phyloP scores from a whole-genome alignment of 345 rosid genomes.

The Eucalyptus leucophloia region DNA sequence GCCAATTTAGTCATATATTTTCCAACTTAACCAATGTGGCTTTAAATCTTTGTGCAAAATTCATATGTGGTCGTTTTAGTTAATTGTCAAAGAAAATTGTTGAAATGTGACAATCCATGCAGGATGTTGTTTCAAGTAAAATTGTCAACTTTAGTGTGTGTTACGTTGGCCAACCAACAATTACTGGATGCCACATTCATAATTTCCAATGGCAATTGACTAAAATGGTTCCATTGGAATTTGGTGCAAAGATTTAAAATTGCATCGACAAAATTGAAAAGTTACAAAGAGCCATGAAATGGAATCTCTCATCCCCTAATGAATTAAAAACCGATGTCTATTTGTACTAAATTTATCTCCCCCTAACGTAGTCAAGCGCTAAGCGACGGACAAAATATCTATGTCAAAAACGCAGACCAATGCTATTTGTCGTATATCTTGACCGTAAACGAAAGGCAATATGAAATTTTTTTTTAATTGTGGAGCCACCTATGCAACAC shows the following conservation, averaged over 20 bases:
- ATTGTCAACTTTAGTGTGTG: not conserved
- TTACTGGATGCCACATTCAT: not conserved
- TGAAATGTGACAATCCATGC: not conserved
- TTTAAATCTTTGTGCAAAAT: too few relatives aligned
- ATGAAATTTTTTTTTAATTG: too few relatives aligned
- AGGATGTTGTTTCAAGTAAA: not conserved
- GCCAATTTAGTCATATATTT: fast-evolving
- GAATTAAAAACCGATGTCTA: not conserved
- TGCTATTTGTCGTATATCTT: not conserved
- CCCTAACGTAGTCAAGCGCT: not conserved
- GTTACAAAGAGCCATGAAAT: not conserved
- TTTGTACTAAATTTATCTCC: not conserved
- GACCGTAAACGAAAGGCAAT: not conserved
- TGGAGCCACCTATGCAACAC: too few relatives aligned
- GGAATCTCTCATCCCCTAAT: not conserved
- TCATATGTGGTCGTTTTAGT: too few relatives aligned
- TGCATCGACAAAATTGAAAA: too few relatives aligned
- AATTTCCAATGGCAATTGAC: not conserved
- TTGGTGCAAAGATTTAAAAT: too few relatives aligned
- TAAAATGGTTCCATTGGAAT: not conserved
- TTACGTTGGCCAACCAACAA: not conserved
- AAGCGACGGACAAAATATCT: not conserved
- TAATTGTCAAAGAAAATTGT: too few relatives aligned
- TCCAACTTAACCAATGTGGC: too few relatives aligned
- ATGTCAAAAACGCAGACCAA: not conserved